Percentiles rank a stretch among this genome's conserved stretches.
Evolutionary conservation across 495 filamentous ascomycete genomes (phyloP).

Genomic region (Podospora pseudopauciseta): DNA sequence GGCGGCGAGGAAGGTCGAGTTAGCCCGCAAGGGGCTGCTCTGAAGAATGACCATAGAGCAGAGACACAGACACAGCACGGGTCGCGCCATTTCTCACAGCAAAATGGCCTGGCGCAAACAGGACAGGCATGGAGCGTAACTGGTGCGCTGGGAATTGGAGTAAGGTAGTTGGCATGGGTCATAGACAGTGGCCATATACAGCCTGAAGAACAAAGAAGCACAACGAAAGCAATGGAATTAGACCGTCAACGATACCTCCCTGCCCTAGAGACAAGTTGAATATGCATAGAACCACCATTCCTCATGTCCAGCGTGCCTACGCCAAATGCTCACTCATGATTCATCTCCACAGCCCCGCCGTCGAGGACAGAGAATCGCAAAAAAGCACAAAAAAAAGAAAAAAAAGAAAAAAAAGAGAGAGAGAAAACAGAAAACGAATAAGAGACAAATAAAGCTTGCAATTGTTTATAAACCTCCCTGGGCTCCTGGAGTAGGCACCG

Average conservation of each 20-base stretch:
- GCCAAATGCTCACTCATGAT: background rate
- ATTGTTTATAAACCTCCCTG: conserved; percentile 21
- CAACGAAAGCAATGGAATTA: background rate
- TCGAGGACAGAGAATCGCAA: no score
- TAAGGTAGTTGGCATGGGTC: background rate
- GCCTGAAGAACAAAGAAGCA: background rate
- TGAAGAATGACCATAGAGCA: conserved; percentile 28
- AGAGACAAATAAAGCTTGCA: background rate
- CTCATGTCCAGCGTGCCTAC: background rate
- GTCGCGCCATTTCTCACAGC: background rate
- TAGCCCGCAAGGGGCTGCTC: conserved; percentile 78
- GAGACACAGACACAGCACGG: background rate
- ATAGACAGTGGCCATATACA: background rate
- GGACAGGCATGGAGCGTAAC: background rate
- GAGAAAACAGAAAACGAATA: no score
- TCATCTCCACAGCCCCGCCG: background rate
- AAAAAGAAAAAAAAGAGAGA: background rate
- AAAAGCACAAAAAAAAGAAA: background rate
- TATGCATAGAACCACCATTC: background rate
- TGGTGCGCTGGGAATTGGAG: background rate
- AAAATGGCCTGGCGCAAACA: background rate
- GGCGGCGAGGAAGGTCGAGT: conserved; percentile 71
- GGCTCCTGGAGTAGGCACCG: conserved; percentile 22
- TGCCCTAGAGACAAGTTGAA: background rate
- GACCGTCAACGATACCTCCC: background rate